phyloP scores from a whole-genome alignment of 345 rosid genomes.

The Salix suchowensis region DNA sequence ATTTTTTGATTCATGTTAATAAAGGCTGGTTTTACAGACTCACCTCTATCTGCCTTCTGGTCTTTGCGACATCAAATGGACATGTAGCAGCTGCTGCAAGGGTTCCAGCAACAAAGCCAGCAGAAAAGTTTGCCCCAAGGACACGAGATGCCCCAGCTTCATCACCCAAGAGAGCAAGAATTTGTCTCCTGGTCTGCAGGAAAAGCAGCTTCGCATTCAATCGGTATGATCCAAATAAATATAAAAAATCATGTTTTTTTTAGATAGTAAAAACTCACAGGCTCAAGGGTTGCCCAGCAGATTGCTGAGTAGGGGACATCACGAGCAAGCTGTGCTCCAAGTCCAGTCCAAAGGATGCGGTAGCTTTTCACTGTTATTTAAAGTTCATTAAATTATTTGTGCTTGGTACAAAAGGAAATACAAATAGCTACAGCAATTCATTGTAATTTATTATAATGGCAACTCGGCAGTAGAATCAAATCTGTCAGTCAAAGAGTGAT shows the following conservation, averaged over 20 bases:
- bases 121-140: conserved; percentile 83
- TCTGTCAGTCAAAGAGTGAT: neutral
- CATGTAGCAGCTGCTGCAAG: conserved; percentile 85
- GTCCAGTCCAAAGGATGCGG: conserved; percentile 86
- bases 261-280: conserved; percentile 47
- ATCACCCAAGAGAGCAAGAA: conserved; percentile 57
- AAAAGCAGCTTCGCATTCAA: neutral
- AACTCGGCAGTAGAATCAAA: neutral
- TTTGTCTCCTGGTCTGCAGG: conserved; percentile 57
- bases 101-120: conserved; percentile 86
- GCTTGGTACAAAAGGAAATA: neutral
- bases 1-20: neutral
- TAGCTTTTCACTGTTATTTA: conserved; percentile 55
- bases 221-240: neutral
- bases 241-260: neutral
- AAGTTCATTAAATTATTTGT: neutral
- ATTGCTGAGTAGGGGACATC: conserved; percentile 99
- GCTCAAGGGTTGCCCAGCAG: conserved; percentile 91
- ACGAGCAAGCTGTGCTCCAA: conserved; percentile 95
- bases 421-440: neutral
- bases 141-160: conserved; percentile 48
- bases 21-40: neutral
- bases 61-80: conserved; percentile 93
- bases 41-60: conserved; percentile 97
- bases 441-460: neutral